Evolutionary conservation across 2,329 filamentous ascomycete species (phyloP).

Genomic region (Albophoma yamanashiensis): DNA sequence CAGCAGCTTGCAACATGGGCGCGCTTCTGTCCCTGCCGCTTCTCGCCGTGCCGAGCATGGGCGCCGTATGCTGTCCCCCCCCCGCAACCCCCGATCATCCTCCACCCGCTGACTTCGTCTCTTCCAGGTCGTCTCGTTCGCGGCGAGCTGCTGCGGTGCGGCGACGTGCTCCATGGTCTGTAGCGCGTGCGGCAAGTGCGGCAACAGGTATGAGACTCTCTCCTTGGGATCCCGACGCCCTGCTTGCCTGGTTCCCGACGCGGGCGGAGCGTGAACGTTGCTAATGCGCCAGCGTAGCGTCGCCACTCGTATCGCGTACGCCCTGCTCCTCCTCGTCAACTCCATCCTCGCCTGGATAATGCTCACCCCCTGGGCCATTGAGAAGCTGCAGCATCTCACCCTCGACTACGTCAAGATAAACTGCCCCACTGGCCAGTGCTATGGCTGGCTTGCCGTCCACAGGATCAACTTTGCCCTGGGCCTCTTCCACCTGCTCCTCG

Average conservation of each 20-base stretch:
- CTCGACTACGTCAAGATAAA: conserved; percentile 94
- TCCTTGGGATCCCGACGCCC: not conserved
- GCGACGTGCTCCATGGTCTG: conserved; percentile 94
- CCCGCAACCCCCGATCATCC: not conserved
- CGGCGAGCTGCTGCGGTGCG: conserved; percentile 88
- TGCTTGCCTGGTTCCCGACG: not conserved
- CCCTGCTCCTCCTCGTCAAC: conserved; percentile 88
- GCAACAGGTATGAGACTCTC: conserved; percentile 59
- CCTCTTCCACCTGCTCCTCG: conserved; percentile 83
- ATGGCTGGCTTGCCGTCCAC: conserved; percentile 93
- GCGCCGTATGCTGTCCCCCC: conserved; percentile 55
- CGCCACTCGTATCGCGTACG: conserved; percentile 93
- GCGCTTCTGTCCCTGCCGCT: conserved; percentile 83
- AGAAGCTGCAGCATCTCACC: conserved; percentile 84
- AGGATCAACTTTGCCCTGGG: conserved; percentile 97
- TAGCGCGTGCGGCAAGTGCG: conserved; percentile 91
- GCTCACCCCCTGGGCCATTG: conserved; percentile 97
- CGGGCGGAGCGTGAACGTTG: not conserved
- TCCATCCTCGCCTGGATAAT: conserved; percentile 97
- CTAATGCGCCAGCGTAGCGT: conserved; percentile 46
- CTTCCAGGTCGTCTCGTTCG: conserved; percentile 60
- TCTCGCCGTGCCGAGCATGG: conserved; percentile 74
- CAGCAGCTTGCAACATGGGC: conserved; percentile 53
- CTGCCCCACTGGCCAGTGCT: conserved; percentile 82
- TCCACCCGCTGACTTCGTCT: not conserved